Evolutionary conservation across 2,329 filamentous ascomycete species (phyloP), one percentile per base, ranked within the genome.

Genomic region (Cryphonectria naterciae): DNA sequence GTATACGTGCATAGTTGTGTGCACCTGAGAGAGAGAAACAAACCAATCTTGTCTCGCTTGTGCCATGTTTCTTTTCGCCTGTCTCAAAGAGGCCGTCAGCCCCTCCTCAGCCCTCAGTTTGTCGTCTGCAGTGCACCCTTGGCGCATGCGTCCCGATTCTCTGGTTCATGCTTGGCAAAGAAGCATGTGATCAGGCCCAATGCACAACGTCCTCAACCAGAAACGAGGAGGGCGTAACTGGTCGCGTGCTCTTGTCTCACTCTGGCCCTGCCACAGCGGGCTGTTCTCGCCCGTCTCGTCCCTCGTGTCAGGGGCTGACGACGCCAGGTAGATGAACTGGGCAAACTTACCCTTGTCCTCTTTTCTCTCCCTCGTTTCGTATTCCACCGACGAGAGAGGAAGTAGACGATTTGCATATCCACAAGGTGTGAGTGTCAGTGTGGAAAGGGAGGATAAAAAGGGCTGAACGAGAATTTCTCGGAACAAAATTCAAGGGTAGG

Each of bases 401-500:
- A 49, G 28, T 19, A 49, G 43, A 49, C 6, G n/a, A 49, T 5
- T 1, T n/a, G 19, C 6, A 49, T 19, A 49, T 46, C 43, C 43
- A 46, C 43, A 46, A 46, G 11, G 11, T 39, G 37, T n/a, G n/a
- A n/a, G n/a, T n/a, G 32, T 32, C 3, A 39, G 37, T 39, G 10
- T 39, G 10, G 37, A 39, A 11, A 37, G 2, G 10, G 37, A 39
- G 37, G 37, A 10, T 11, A 3, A 11, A 49, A 22, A 28, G 25
- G n/a, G 52, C 11, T 19, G 54, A 62, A 68, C 66, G 66, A 68
- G 37, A 68, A 68, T 68, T 61, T 61, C 11, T 68, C 70, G 70
- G 70, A 49, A 72, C 56, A n/a, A n/a, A 1, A 0, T 11, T 19
- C 46, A 49, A 49, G 46, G 46, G 46, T 49, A 49, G 46, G 46